phyloP scores from a whole-genome alignment of 108 stramenopile genomes.

The Skeletonema costatum region DNA sequence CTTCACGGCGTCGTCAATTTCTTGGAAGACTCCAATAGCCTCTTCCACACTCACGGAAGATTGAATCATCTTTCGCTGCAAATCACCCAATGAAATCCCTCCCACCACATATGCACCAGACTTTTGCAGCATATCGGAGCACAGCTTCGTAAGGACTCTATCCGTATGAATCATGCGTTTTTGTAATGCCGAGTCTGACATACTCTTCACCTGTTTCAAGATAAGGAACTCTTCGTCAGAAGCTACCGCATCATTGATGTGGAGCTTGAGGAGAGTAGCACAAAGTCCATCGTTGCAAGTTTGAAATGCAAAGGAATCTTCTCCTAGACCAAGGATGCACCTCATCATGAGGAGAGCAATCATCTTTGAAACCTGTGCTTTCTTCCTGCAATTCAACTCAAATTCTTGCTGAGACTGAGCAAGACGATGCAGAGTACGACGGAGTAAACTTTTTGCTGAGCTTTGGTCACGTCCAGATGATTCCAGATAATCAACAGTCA shows the following conservation, averaged over 20 bases:
- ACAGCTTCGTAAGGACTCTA: constrained; percentile 13
- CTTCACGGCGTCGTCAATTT: constrained; percentile 27
- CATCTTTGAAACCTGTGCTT: constrained; percentile 26
- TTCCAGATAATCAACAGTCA: constrained; percentile 27
- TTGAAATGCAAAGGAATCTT: constrained; percentile 29
- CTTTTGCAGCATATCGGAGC: constrained; percentile 7
- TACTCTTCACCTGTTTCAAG: constrained; percentile 20
- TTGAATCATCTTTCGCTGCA: constrained; percentile 42
- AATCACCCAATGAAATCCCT: constrained; percentile 29
- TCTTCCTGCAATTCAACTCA: constrained; percentile 31
- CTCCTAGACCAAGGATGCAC: constrained; percentile 40
- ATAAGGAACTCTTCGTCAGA: neutral
- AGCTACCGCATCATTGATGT: constrained; percentile 9
- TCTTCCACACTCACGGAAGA: constrained; percentile 31
- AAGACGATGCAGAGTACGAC: constrained; percentile 32
- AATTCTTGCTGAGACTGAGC: constrained; percentile 42
- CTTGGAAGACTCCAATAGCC: constrained; percentile 32
- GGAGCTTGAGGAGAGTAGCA: constrained; percentile 6
- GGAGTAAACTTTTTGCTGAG: constrained; percentile 13
- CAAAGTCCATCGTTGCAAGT: constrained; percentile 15
- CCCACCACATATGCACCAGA: constrained; percentile 20
- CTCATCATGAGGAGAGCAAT: constrained; percentile 31
- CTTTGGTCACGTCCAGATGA: neutral
- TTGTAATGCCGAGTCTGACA: constrained; percentile 24
- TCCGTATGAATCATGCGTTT: constrained; percentile 26